A percentile compares a stretch with the other conserved stretches of the same genome.
phyloP scores from a whole-genome alignment of 1,139 yeast species.

The Kurtzmaniella quercitrusa region DNA sequence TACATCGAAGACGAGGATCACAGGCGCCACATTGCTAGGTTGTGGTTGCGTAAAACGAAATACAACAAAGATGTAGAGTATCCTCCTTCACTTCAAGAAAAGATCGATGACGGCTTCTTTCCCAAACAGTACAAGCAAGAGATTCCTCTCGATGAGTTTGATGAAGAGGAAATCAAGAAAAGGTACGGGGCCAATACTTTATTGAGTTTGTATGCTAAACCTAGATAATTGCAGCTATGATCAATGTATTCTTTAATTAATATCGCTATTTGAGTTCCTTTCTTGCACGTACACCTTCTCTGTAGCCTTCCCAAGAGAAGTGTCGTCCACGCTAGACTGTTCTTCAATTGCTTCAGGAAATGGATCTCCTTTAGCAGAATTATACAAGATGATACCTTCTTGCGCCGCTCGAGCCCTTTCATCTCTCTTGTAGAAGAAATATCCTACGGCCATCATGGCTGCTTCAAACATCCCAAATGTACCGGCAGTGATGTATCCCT shows the following conservation, averaged over 20 bases:
- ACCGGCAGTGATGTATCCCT: slow-evolving; percentile 46
- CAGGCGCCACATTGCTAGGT: slow-evolving; percentile 10
- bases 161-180: slow-evolving; percentile 9
- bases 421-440: slow-evolving; percentile 54
- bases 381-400: slow-evolving; percentile 49
- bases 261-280: not conserved
- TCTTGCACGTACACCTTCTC: not conserved
- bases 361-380: slow-evolving; percentile 21
- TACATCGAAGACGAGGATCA: slow-evolving; percentile 9
- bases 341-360: not conserved
- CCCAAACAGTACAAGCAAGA: slow-evolving; percentile 10
- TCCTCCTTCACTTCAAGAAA: slow-evolving; percentile 7
- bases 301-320: not conserved
- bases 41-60: slow-evolving; percentile 11
- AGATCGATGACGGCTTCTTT: slow-evolving; percentile 8
- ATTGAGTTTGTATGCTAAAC: slow-evolving; percentile 9
- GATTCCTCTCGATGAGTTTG: slow-evolving; percentile 10
- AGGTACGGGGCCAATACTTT: slow-evolving; percentile 7
- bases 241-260: too few relatives aligned
- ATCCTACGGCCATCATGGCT: slow-evolving; percentile 50
- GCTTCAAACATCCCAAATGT: slow-evolving; percentile 36
- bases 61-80: slow-evolving; percentile 7
- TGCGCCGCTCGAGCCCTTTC: slow-evolving; percentile 48
- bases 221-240: too few relatives aligned
- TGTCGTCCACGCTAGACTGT: not conserved